Conservation (phyloP, 2,329 filamentous ascomycete genomes). For the Bipolaris zeicola region DNA sequence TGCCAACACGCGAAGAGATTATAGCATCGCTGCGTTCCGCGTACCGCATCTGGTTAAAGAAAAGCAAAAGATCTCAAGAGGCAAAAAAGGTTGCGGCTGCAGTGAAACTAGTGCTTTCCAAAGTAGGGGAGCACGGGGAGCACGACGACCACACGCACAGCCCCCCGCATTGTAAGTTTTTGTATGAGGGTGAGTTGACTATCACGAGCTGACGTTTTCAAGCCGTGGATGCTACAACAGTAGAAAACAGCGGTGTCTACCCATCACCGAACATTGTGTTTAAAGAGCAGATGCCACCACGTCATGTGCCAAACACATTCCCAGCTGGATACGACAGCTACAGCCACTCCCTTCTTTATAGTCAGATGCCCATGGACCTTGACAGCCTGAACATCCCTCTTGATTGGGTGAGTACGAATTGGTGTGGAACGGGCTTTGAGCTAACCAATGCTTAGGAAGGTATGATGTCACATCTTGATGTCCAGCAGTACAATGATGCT, state of each 20-base stretch:
- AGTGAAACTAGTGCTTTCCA: constrained; percentile 35
- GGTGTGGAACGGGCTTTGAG: not conserved
- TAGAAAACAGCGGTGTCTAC: constrained; percentile 10
- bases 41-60: constrained; percentile 33
- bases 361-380: constrained; percentile 33
- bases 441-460: constrained; percentile 14
- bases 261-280: constrained; percentile 25
- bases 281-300: constrained; percentile 9
- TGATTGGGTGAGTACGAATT: constrained; percentile 27
- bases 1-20: constrained; percentile 34
- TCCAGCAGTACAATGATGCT: constrained; percentile 13
- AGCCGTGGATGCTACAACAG: constrained; percentile 3
- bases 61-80: constrained; percentile 37
- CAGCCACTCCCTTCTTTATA: constrained; percentile 22
- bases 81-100: constrained; percentile 38
- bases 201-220: not conserved
- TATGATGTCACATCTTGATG: constrained; percentile 15
- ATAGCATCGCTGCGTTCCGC: constrained; percentile 28
- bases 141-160: not conserved
- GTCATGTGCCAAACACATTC: constrained; percentile 2
- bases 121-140: constrained; percentile 17
- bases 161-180: constrained; percentile 15
- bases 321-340: constrained; percentile 12
- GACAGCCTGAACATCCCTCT: constrained; percentile 23
- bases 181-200: not conserved